Evolutionary conservation across 2,329 filamentous ascomycete genomes (phyloP).

Genomic region (Penicillium janthinellum): DNA sequence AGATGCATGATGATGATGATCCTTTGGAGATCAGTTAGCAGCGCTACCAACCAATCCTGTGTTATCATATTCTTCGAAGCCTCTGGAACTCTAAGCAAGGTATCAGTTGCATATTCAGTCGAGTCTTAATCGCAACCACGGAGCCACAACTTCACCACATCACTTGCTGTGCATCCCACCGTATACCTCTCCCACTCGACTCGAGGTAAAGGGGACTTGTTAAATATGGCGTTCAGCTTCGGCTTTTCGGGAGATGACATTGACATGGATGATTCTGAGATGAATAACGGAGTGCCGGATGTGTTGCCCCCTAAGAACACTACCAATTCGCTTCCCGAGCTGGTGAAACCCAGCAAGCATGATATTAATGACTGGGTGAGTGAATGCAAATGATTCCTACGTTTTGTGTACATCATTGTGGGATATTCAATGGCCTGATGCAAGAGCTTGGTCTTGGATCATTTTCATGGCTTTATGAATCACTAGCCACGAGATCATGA

Average conservation of each 20-base stretch:
- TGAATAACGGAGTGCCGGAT: constrained; percentile 24
- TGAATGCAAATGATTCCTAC: constrained; percentile 11
- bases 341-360: constrained; percentile 45
- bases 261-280: constrained; percentile 48
- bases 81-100: not conserved
- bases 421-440: not conserved
- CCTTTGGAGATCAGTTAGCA: not conserved
- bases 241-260: constrained; percentile 63
- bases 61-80: not conserved
- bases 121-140: too few species aligned
- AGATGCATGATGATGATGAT: constrained; percentile 6
- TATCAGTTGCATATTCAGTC: too few species aligned
- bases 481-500: too few species aligned
- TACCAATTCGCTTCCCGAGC: constrained; percentile 29
- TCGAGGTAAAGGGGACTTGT: not conserved
- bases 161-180: not conserved
- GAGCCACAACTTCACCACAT: not conserved
- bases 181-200: not conserved
- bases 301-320: constrained; percentile 7
- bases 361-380: constrained; percentile 53
- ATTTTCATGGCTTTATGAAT: too few species aligned
- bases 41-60: not conserved
- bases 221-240: constrained; percentile 52
- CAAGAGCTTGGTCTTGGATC: too few species aligned
- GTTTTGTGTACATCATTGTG: not conserved